A percentile compares a stretch with the other conserved stretches of the same genome.
phyloP scores from a whole-genome alignment of 495 filamentous ascomycete genomes.

The Corynascus novoguineensis region DNA sequence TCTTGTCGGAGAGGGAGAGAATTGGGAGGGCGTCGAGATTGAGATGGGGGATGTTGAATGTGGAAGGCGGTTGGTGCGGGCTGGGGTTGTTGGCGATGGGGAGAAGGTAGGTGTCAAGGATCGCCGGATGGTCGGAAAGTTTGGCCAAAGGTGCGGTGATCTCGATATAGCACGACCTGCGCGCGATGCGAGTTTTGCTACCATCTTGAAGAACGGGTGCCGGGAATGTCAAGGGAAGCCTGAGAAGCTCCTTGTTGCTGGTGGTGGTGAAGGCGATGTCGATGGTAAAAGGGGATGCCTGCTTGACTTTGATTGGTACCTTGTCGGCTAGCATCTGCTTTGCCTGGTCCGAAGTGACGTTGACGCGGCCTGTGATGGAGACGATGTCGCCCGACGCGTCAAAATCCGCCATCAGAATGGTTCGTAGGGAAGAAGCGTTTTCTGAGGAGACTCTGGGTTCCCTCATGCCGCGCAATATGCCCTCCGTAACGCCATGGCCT shows the following conservation, averaged over 20 bases:
- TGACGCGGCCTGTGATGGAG: slow-evolving; percentile 25
- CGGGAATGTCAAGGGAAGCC: slow-evolving; percentile 35
- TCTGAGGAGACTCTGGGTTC: neutral
- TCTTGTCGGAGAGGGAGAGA: slow-evolving; percentile 27
- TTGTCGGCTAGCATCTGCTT: slow-evolving; percentile 28
- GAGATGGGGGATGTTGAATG: slow-evolving; percentile 38
- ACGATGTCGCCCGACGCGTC: slow-evolving; percentile 7
- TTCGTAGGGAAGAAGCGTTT: neutral
- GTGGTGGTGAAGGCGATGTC: slow-evolving; percentile 26
- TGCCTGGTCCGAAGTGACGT: slow-evolving; percentile 24
- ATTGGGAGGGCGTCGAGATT: slow-evolving; percentile 41
- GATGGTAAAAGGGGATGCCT: slow-evolving; percentile 32
- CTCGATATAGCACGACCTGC: slow-evolving; percentile 44
- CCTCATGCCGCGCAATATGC: neutral
- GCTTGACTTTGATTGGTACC: slow-evolving; percentile 26
- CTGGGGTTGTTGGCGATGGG: slow-evolving; percentile 22
- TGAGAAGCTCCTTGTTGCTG: slow-evolving; percentile 14
- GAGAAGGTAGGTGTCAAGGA: slow-evolving; percentile 31
- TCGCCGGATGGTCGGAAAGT: neutral
- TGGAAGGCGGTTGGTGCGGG: slow-evolving; percentile 20
- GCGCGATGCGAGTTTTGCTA: slow-evolving; percentile 39
- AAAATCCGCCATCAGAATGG: slow-evolving; percentile 10
- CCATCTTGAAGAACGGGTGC: slow-evolving; percentile 33
- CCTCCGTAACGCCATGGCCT: slow-evolving; percentile 16
- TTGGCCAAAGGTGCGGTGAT: slow-evolving; percentile 35